Percentiles rank a stretch among this genome's conserved stretches.
Conservation (phyloP, 495 filamentous ascomycete genomes). For the Neurospora sp. region DNA sequence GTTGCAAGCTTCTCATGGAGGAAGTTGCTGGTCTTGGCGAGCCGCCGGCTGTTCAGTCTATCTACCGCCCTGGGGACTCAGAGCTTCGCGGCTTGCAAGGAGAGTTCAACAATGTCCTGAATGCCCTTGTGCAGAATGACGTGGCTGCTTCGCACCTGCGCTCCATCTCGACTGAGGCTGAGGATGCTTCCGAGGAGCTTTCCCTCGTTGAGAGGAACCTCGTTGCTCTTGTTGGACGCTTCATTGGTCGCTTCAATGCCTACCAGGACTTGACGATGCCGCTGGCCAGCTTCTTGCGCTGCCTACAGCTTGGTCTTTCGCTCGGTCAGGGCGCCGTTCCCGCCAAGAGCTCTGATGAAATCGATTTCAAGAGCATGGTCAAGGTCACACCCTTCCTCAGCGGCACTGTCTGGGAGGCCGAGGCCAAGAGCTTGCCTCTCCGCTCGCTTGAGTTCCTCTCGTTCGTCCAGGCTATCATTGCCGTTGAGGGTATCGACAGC, state of each 20-base stretch:
- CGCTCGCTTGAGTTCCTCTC: slow-evolving; percentile 39
- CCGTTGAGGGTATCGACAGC: slow-evolving; percentile 31
- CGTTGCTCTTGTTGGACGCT: slow-evolving; percentile 51
- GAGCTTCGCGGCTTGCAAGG: slow-evolving; percentile 64
- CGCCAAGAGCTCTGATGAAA: slow-evolving; percentile 14
- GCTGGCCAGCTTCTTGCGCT: slow-evolving; percentile 68
- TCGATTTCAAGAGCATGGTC: slow-evolving; percentile 31
- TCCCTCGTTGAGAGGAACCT: slow-evolving; percentile 62
- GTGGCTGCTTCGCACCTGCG: slow-evolving; percentile 32
- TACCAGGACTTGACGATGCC: slow-evolving; percentile 81
- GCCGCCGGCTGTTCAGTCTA: slow-evolving; percentile 40
- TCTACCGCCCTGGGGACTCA: slow-evolving; percentile 60
- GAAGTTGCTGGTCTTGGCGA: slow-evolving; percentile 53
- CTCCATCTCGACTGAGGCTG: slow-evolving; percentile 16
- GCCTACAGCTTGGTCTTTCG: slow-evolving; percentile 66
- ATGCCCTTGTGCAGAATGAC: slow-evolving; percentile 48
- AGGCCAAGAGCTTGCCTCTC: slow-evolving; percentile 17
- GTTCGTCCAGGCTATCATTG: slow-evolving; percentile 25
- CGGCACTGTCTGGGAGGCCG: slow-evolving; percentile 23
- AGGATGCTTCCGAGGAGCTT: slow-evolving; percentile 33
- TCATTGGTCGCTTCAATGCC: slow-evolving; percentile 54
- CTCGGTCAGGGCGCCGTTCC: slow-evolving; percentile 36
- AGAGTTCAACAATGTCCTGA: slow-evolving; percentile 70
- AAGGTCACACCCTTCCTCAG: slow-evolving; percentile 55
- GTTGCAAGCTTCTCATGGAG: slow-evolving; percentile 47